Evolutionary conservation across 2,329 filamentous ascomycete species (phyloP).

Genomic region (Cryphonectria japonica): DNA sequence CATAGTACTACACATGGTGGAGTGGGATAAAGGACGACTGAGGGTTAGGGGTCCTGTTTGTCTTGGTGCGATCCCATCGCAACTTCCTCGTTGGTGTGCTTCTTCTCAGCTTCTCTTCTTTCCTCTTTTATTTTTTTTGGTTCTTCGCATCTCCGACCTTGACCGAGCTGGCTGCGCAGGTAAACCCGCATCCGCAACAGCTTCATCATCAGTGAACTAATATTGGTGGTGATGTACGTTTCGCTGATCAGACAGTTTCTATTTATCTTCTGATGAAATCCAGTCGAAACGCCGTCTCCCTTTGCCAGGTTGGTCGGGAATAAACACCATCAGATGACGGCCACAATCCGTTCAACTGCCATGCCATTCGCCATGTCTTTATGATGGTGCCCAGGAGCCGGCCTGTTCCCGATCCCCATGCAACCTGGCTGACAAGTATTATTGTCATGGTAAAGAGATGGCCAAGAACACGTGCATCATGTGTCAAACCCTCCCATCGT

Average conservation of each 20-base stretch:
- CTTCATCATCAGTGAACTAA: not conserved
- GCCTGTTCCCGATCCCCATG: not conserved
- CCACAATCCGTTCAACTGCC: conserved; percentile 10
- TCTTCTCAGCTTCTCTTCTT: not conserved
- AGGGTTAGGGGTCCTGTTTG: not conserved
- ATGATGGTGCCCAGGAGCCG: not conserved
- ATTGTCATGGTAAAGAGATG: not conserved
- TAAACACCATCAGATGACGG: conserved; percentile 15
- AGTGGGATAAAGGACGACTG: not conserved
- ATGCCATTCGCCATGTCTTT: not conserved
- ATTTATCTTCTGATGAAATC: not conserved
- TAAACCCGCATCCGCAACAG: not conserved
- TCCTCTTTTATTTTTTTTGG: not conserved
- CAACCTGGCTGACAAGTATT: not conserved
- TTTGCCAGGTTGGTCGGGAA: conserved; percentile 3
- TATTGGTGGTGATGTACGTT: not conserved
- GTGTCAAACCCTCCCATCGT: conserved; percentile 19
- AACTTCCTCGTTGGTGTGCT: not conserved
- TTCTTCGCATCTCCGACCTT: conserved; percentile 1
- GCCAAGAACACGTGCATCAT: not conserved
- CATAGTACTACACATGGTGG: not conserved
- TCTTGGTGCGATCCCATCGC: not conserved
- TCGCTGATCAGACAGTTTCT: not conserved
- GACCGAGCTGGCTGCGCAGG: not conserved
- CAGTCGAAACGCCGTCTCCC: conserved; percentile 23